Evolutionary conservation across 2,329 filamentous ascomycete species (phyloP), one percentile per base, ranked within the genome.

Genomic region (Fusarium armeniacum): DNA sequence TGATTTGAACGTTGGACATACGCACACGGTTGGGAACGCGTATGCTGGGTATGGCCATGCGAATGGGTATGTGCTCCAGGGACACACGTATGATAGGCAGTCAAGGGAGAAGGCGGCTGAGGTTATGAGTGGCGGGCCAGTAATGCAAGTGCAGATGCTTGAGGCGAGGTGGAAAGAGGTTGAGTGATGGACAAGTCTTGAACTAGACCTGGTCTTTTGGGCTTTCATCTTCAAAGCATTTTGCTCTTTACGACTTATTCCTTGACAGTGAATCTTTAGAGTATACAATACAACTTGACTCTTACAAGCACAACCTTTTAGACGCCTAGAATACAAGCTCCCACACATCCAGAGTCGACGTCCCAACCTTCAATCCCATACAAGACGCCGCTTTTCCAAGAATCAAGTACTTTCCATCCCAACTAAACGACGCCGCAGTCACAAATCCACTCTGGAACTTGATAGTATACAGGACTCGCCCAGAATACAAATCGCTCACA

Each of bases 161-260:
- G 78, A 81, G 65, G 64, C 73, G 54, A 61, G 73, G 40, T 81
- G 79, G 79, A 77, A 68, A 56, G 72, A 75, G 47, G 78, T 80
- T 47, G 80, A 81, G 63, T 79, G 55, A 60, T 40, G 18, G 15
- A 30, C 3, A 13, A n/a, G 10, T 45, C 43, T 18, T 45, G 18
- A 24, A 2, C 24, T 16, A 12, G 16, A 13, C 24, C 28, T 45
- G 13, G 13, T 30, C 13, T 15, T 32, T 32, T 6, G 15, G 6
- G 7, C 32, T 33, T 52, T 45, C 16, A 36, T 4, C 7, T 2
- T 44, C 28, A 11, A 4, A 5, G 11, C 20, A 3, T n/a, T 9
- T n/a, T 11, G 10, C n/a, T 38, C 7, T 12, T 38, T 10, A 12
- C 9, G 2, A 4, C 9, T n/a, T 38, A 2, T 18, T 20, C n/a